A percentile compares a stretch with the other conserved stretches of the same genome.
phyloP scores from a whole-genome alignment of 2,329 filamentous ascomycete genomes.

The Paracoccidioides lutzii region DNA sequence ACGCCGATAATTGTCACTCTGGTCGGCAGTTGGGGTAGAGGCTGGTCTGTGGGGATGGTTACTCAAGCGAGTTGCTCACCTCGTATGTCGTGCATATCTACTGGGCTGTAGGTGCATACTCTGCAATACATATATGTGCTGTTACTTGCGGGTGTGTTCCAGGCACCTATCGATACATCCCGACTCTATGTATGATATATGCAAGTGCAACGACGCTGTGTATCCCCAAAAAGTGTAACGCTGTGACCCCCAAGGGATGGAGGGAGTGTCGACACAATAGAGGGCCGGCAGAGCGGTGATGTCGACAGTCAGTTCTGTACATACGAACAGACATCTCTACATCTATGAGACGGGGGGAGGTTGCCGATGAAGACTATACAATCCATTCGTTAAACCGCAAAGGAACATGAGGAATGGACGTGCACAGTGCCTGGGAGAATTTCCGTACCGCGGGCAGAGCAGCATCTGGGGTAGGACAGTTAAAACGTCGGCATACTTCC shows the following conservation, averaged over 20 bases:
- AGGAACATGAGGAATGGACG: background rate
- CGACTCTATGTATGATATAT: background rate
- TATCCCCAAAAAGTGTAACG: too few relatives aligned
- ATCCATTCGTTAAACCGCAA: too few relatives aligned
- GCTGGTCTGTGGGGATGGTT: background rate
- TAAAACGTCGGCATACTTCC: background rate
- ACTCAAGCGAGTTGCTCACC: background rate
- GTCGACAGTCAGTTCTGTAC: too few relatives aligned
- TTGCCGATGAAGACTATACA: too few relatives aligned
- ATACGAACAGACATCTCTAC: too few relatives aligned
- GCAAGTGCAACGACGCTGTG: background rate
- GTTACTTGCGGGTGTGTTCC: background rate
- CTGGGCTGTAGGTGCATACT: background rate
- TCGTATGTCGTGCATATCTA: background rate
- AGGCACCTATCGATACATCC: background rate
- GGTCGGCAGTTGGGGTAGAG: background rate
- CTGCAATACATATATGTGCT: background rate
- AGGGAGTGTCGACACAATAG: too few relatives aligned
- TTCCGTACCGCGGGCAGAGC: background rate
- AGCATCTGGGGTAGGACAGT: background rate
- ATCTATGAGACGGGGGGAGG: too few relatives aligned
- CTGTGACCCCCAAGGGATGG: background rate
- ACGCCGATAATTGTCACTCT: background rate
- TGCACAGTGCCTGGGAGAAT: background rate
- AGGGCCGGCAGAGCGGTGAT: too few relatives aligned